Base-by-base conservation (phyloP, 2,329 filamentous ascomycete species). In the Colletotrichum sp. region DNA sequence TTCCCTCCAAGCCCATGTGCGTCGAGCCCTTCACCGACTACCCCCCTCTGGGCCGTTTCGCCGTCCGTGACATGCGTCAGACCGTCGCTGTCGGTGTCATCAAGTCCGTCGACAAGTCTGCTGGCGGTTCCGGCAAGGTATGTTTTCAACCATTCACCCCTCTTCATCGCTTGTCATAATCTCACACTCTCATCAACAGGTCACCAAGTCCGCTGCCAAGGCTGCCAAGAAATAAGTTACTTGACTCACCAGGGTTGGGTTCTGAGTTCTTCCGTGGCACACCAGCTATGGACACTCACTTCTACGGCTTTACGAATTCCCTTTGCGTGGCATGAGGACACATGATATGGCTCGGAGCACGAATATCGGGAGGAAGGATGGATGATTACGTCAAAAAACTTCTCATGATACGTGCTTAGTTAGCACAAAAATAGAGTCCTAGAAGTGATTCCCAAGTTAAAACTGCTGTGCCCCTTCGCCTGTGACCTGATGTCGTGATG, bases 1-100 rank as follows among this genome's bases (percentile, higher is more conserved):
- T 98, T 92, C 97, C 97, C 88, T 98, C 96, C 92, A 99, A 99
- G 96, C 97, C 97, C 88, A 99, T 99, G 97, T 99, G 97, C 90
- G 97, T 99, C 89, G 97, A 99, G 95, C 92, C 97, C 84, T 99
- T 99, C 96, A 98, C 96, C 85, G 96, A 98, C 87, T 99, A 99
- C 93, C 96, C 97, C 86, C 97, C 97, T 89, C 96, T 99, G 85
- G 97, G 97, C 89, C 96, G 97, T 94, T 99, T 99, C 93, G 97
- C 97, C 89, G 97, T 99, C 93, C 96, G 96, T 94, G 96, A 98
- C 91, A 98, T 98, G 96, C 90, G 92, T 87, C 92, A 95, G 87
- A 96, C 95, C 88, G 95, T 97, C 82, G 95, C 95, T 82, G 95
- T 98, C 89, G 95, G 95, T 94, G 95, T 98, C 90, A 96, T 98